Evolutionary conservation across 345 rosid genomes (phyloP), one percentile per base, ranked within the genome.

Genomic region (Isatis tinctoria): DNA sequence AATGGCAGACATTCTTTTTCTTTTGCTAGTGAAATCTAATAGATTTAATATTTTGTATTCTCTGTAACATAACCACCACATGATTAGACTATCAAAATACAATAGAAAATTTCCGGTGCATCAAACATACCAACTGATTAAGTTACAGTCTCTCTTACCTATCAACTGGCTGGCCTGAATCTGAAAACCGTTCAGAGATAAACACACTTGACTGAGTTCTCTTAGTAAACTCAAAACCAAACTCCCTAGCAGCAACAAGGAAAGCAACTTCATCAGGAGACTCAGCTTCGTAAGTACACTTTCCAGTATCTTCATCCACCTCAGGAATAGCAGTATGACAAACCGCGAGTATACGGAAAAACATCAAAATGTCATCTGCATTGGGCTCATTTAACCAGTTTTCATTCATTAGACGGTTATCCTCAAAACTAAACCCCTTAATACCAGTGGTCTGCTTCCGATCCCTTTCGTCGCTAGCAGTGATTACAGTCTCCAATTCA

Each of bases 1-100:
- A 61, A 92, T 83, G 41, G 85, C 97, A 11, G 97, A 89, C 93
- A 92, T 92, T 80, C 97, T 84, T 83, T 89, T 92, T 45, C 97
- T 75, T 6, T 83, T 77, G 73, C 96, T 91, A 16, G 75, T 83
- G 79, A 89, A 91, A 70, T 91, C 94, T 81, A 92, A 72, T 49
- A 92, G 47, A 72, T 92, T 82, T 14, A 89, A 69, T 6, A 92
- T 77, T 67, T 89, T 89, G 83, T 86, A 91, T 67, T 85, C 88
- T 81, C 92, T 90, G 83, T 60, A 84, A 52, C 61, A 72, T 26
- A 43, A 41, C 33, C n/a, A 65, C 24, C 37, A 32, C 60, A 35
- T 64, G 68, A 33, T 56, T 43, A 45, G 49, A 43, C 17, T n/a
- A 61, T 65, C 65, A 27, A 8, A 32, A 35, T 16, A n/a, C 14